A percentile compares a stretch with the other conserved stretches of the same genome.
Evolutionary conservation across 2,329 filamentous ascomycete species (phyloP).

Genomic region (Orbilia ellipsospora): DNA sequence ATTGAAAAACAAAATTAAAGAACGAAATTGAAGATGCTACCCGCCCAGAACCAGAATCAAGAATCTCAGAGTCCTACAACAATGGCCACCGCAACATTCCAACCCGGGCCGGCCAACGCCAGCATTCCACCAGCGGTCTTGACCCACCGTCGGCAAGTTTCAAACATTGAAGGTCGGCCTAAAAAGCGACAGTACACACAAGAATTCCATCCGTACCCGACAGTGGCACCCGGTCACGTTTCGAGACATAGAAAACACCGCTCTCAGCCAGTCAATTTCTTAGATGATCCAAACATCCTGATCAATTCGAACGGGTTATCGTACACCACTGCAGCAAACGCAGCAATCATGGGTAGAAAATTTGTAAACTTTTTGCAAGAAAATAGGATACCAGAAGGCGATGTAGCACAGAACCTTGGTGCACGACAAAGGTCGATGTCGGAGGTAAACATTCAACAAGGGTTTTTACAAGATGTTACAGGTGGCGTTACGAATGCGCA

Average conservation of each 20-base stretch:
- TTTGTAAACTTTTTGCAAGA: conserved; percentile 51
- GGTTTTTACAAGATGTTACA: conserved; percentile 51
- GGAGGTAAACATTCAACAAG: conserved; percentile 49
- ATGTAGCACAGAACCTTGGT: conserved; percentile 39
- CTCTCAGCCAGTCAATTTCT: conserved; percentile 51
- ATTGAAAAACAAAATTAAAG: conserved; percentile 10
- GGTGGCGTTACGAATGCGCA: conserved; percentile 48
- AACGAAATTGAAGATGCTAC: conserved; percentile 42
- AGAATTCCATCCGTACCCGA: conserved; percentile 47
- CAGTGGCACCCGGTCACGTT: conserved; percentile 38
- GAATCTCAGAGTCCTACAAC: conserved; percentile 49
- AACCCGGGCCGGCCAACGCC: conserved; percentile 42
- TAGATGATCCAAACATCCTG: conserved; percentile 48
- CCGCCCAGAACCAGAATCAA: conserved; percentile 55
- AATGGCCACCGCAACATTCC: conserved; percentile 55
- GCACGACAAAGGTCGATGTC: conserved; percentile 52
- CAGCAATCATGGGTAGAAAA: conserved; percentile 51
- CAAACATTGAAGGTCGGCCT: conserved; percentile 45
- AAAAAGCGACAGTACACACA: conserved; percentile 49
- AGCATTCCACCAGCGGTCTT: conserved; percentile 49
- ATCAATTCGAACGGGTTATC: conserved; percentile 42
- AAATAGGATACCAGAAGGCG: conserved; percentile 51
- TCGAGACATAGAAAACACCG: conserved; percentile 52
- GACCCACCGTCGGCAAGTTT: conserved; percentile 47
- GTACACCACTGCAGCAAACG: conserved; percentile 34